Percentiles rank a stretch among this genome's conserved stretches.
These are phyloP conservation scores for Metrosideros polymorpha DNA, from an alignment of 441 rosid genomes.

Conservation along the genomic window DNA sequence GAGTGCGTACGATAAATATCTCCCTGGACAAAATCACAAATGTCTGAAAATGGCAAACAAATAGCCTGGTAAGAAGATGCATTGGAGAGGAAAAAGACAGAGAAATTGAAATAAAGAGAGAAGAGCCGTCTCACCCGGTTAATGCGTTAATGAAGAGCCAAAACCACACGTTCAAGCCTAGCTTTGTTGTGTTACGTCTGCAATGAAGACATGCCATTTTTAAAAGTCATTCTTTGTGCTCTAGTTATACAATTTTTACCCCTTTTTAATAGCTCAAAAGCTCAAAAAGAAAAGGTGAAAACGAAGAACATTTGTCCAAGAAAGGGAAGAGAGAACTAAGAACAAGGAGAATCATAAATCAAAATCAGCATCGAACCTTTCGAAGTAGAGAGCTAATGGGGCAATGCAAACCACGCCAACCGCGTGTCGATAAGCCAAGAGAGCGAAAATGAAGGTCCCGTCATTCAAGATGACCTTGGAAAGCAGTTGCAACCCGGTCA, in stretches of 20 bases:
- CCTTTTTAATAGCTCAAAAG: neutral
- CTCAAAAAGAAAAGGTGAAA: neutral
- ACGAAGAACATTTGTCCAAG: neutral
- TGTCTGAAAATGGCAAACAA: too few relatives aligned
- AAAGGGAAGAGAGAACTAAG: neutral
- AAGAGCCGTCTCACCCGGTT: conserved; percentile 16
- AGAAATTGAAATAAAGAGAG: neutral
- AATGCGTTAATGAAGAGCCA: conserved; percentile 32
- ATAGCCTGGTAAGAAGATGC: neutral
- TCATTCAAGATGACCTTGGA: conserved; percentile 19
- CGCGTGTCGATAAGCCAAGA: conserved; percentile 32
- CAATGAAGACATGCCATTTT: neutral
- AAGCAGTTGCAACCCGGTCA: conserved; percentile 33
- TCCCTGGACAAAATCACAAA: neutral
- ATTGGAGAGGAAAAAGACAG: neutral
- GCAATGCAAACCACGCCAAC: conserved; percentile 32
- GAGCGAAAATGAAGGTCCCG: conserved; percentile 31
- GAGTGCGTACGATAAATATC: neutral
- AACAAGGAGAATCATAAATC: neutral
- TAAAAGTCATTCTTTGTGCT: neutral
- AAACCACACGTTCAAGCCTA: conserved; percentile 12
- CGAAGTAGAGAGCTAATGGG: conserved; percentile 28
- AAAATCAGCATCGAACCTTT: conserved; percentile 16
- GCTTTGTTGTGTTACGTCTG: conserved; percentile 8
- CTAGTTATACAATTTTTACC: neutral